Base-by-base conservation (phyloP, 2,329 filamentous ascomycete species). In the Tolypocladium album region DNA sequence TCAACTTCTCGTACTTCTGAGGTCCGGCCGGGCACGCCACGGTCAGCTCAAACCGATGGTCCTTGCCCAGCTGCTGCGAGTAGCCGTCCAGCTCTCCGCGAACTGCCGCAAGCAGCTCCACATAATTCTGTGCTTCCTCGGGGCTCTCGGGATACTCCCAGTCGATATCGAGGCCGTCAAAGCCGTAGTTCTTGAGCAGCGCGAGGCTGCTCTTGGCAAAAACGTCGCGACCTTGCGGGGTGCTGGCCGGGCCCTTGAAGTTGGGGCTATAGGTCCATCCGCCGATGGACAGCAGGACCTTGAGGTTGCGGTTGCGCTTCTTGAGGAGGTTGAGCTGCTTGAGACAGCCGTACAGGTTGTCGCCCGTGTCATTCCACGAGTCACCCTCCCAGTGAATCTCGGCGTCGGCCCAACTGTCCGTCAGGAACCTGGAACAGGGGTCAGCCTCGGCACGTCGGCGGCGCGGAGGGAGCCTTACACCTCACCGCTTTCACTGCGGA, bases 241-340 rank as follows among this genome's bases (percentile, higher is more conserved):
- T 91, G 50, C 88, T 88, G 1, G 88, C 88, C 0, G 91, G 88
- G 36, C 75, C 76, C n/a, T 83, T 81, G 74, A 97, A 95, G 76
- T 96, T 94, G 72, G 83, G 78, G 63, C 88, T 90, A 73, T 96
- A 96, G 0, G 92, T 96, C 92, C 92, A 97, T 57, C 93, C 93
- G 62, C 92, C 92, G 63, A 97, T 90, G 59, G 88, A 92, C 5
- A 97, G 82, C 15, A 97, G 80, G 4, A 94, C 79, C 73, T 96
- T 96, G 62, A 97, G 79, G 66, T 92, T 87, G 56, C 91, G 87
- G 73, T 96, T 89, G 63, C 82, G 79, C 64, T 85, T 84, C 78
- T 97, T 97, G 55, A 92, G 82, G 1, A 96, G 79, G 71, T 89
- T 90, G 42, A 96, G 82, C 75, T 96, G 91, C 78, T 96, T 96